Percentiles rank a stretch among this genome's conserved stretches.
These are phyloP conservation scores for Penicillium bovifimosum DNA, from an alignment of 495 filamentous ascomycete species.

Conservation along the genomic window DNA sequence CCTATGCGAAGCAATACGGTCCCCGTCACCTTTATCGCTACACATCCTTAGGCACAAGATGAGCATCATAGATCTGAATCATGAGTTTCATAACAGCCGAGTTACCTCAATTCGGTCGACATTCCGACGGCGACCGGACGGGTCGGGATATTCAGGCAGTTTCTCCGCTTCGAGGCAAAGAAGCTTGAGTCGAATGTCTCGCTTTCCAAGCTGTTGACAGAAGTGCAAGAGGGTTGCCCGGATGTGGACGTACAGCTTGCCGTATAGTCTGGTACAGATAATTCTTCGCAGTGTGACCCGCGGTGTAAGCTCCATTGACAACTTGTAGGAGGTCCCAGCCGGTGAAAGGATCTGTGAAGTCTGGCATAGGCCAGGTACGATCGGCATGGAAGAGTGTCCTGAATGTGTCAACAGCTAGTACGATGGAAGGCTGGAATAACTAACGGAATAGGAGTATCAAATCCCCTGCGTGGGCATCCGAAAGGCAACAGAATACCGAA, in stretches of 20 bases:
- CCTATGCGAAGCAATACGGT: conserved; percentile 30
- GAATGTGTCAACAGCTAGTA: not conserved
- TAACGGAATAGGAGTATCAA: not conserved
- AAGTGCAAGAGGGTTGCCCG: not conserved
- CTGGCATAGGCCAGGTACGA: not conserved
- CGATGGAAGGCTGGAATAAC: not conserved
- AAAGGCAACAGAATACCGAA: not conserved
- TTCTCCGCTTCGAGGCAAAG: not conserved
- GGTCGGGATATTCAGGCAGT: not conserved
- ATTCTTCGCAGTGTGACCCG: not conserved
- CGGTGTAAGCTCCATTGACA: not conserved
- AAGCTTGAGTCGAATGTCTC: not conserved
- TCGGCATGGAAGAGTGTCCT: not conserved
- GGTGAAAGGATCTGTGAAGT: not conserved
- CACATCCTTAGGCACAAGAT: conserved; percentile 39
- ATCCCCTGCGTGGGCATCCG: not conserved
- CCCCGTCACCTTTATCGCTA: conserved; percentile 21
- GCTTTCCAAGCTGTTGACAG: not conserved
- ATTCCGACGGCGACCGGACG: not conserved
- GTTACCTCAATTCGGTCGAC: not conserved
- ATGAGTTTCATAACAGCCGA: conserved; percentile 35
- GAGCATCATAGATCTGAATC: conserved; percentile 48
- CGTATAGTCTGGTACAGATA: too few relatives aligned
- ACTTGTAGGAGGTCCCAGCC: not conserved
- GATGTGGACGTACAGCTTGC: not conserved